Evolutionary conservation across 768 basidiomycete species (phyloP), one percentile per base, ranked within the genome.

Genomic region (Trametes villosa): DNA sequence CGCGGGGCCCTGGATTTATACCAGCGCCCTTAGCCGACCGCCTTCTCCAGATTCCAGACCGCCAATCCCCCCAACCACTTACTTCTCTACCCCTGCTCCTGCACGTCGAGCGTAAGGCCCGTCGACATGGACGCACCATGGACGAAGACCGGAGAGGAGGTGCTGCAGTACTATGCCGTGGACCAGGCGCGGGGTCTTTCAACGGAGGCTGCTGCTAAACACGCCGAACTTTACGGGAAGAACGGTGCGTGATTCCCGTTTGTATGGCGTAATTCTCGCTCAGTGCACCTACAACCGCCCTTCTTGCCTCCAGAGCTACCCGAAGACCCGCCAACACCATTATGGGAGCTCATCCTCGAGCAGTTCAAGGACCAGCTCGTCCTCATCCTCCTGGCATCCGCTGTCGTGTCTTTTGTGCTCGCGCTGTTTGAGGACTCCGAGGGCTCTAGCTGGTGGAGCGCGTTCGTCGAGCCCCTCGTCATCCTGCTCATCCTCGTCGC

Each of bases 351-450:
- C 61, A 89, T 99, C 60, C 82, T 99, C n/a, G 95, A 97, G 67
- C 96, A 99, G 77, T 99, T 99, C 83, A 91, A 98, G 80, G 96
- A 99, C 77, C 94, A 97, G 75, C 86, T 99, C 29, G 96, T 99
- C 41, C 88, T 99, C 64, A 98, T 99, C 71, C 84, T 99, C 33
- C 88, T 99, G 46, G 95, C 84, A 2, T 97, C 95, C 1, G 96
- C 96, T 13, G 87, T 92, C 45, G 83, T 98, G 66, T 98, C 96
- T 11, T 96, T 99, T 75, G 79, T 96, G 15, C 81, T 99, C 40
- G 96, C 96, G 9, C 74, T 96, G 31, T 79, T 98, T 57, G 96
- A 99, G 70, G 86, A 90, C 59, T 79, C 85, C 1, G 81, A 86
- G 13, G 86, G 86, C 50, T 79, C 87, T 58, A 81, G 80, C 58